Conservation (phyloP, 768 basidiomycete species). For the Tephrocybe rancida region DNA sequence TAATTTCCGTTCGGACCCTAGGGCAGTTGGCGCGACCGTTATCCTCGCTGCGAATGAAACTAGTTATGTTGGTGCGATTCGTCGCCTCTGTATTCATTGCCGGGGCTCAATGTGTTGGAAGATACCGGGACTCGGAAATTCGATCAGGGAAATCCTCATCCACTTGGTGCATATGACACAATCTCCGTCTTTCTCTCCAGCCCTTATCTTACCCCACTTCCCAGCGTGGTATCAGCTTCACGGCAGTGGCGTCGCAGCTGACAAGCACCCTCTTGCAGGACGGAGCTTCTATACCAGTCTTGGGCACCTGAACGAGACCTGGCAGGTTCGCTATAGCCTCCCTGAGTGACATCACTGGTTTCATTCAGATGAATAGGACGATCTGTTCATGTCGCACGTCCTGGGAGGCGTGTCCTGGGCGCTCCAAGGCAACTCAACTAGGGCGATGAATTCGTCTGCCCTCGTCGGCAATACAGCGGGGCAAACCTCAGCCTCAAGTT, state of each 20-base stretch:
- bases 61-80: constrained; percentile 53
- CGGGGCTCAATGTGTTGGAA: constrained; percentile 19
- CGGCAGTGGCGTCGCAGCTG: constrained; percentile 61
- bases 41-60: constrained; percentile 68
- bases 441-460: constrained; percentile 61
- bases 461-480: constrained; percentile 51
- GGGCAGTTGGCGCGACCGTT: constrained; percentile 60
- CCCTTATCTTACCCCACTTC: neutral
- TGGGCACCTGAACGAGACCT: constrained; percentile 79
- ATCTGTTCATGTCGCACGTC: constrained; percentile 71
- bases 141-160: constrained; percentile 76
- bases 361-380: constrained; percentile 43
- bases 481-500: constrained; percentile 12
- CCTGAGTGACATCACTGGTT: neutral
- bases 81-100: neutral
- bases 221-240: constrained; percentile 85
- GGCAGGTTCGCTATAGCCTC: constrained; percentile 51
- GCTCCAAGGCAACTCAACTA: constrained; percentile 69
- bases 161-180: constrained; percentile 54
- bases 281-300: constrained; percentile 85
- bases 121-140: constrained; percentile 52
- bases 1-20: constrained; percentile 74
- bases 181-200: neutral
- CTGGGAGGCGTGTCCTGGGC: constrained; percentile 77
- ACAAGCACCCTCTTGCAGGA: constrained; percentile 46